Evolutionary conservation across 2,329 filamentous ascomycete genomes (phyloP).

Genomic region (Microdochium nivale): DNA sequence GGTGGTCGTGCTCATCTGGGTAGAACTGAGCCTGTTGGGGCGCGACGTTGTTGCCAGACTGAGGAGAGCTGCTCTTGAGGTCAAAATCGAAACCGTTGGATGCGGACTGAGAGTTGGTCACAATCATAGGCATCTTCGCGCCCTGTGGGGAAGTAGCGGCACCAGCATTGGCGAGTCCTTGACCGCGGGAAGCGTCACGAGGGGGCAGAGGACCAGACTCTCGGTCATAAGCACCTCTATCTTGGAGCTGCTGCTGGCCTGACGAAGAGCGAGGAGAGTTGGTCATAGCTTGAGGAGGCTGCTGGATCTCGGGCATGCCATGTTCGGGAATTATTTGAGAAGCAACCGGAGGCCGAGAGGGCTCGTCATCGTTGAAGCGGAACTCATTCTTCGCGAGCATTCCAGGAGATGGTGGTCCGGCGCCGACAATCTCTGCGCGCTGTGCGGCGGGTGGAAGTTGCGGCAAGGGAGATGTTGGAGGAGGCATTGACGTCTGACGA

Average conservation of each 20-base stretch:
- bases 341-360: slow-evolving; percentile 6
- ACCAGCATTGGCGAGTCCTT: slow-evolving; percentile 14
- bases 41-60: background rate
- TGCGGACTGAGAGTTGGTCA: slow-evolving; percentile 20
- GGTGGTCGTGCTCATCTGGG: slow-evolving; percentile 15
- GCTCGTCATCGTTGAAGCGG: slow-evolving; percentile 25
- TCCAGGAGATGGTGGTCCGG: background rate
- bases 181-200: slow-evolving; percentile 3
- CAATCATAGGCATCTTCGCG: slow-evolving; percentile 18
- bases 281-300: slow-evolving; percentile 25
- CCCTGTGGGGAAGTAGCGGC: slow-evolving; percentile 13
- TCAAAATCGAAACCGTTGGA: slow-evolving; percentile 16
- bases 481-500: slow-evolving; percentile 32
- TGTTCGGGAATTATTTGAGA: background rate
- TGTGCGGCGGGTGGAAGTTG: background rate
- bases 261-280: slow-evolving; percentile 8
- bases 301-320: slow-evolving; percentile 22
- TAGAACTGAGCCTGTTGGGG: slow-evolving; percentile 4
- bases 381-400: slow-evolving; percentile 19
- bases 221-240: background rate
- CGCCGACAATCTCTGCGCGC: background rate
- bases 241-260: background rate
- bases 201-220: slow-evolving; percentile 1
- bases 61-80: slow-evolving; percentile 3
- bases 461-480: slow-evolving; percentile 1